Evolutionary conservation across 139 green algal species (phyloP).

Genomic region (Zygnema circumcarinatum): DNA sequence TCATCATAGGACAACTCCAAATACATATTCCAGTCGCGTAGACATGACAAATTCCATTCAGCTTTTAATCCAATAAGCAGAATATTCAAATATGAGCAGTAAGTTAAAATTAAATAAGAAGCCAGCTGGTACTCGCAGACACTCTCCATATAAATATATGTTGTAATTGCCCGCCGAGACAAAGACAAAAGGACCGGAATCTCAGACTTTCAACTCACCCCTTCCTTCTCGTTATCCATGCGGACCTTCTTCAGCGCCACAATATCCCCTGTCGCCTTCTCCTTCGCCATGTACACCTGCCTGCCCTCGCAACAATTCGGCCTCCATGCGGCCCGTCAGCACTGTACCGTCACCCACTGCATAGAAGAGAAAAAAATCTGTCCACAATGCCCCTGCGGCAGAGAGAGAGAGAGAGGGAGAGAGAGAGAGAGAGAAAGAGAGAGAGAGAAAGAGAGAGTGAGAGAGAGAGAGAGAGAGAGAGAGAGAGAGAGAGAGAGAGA

Average conservation of each 20-base stretch:
- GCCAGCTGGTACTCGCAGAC: no score
- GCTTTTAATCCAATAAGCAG: background rate
- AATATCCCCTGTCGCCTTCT: slow-evolving; percentile 65
- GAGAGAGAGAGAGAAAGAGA: slow-evolving; percentile 30
- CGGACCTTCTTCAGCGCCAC: slow-evolving; percentile 96
- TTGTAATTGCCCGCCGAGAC: no score
- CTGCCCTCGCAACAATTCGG: slow-evolving; percentile 37
- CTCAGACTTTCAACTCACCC: no score
- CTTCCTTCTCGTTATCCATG: slow-evolving; percentile 99
- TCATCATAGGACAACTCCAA: no score
- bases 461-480: slow-evolving; percentile 9
- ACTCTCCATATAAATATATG: no score
- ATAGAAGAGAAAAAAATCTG: slow-evolving; percentile 12
- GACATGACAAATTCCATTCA: no score
- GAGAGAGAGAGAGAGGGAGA: slow-evolving; percentile 36
- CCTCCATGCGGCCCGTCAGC: no score
- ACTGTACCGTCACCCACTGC: no score
- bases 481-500: slow-evolving; percentile 9
- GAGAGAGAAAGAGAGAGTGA: slow-evolving; percentile 2
- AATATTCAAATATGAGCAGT: background rate
- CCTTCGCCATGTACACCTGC: slow-evolving; percentile 67
- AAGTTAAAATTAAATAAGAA: background rate
- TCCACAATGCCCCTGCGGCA: background rate
- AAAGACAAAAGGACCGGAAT: no score
- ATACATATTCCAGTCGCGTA: no score